phyloP scores from a whole-genome alignment of 208 protist genomes.

The Phytomonas sp. region DNA sequence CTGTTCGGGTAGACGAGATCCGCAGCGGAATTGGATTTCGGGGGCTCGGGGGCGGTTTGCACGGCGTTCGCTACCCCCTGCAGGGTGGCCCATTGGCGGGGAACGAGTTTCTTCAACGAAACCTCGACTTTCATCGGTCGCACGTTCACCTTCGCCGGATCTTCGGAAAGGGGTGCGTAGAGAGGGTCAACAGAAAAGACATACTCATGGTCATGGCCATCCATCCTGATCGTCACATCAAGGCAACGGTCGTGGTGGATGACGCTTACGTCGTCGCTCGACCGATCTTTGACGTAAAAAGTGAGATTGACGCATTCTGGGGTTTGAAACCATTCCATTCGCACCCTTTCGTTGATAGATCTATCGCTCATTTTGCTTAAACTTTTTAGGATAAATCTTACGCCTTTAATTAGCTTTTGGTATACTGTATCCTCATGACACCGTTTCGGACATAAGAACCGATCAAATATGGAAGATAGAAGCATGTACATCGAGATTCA shows the following conservation, averaged over 20 bases:
- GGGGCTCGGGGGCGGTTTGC: background rate
- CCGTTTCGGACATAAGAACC: background rate
- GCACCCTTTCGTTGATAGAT: constrained; percentile 21
- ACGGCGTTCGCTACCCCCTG: constrained; percentile 21
- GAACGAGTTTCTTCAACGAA: constrained; percentile 36
- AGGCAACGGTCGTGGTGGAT: constrained; percentile 24
- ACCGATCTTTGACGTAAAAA: constrained; percentile 81
- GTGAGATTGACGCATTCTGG: constrained; percentile 49
- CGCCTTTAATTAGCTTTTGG: background rate
- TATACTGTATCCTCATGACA: background rate
- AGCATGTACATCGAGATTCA: background rate
- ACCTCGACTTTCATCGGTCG: constrained; percentile 88
- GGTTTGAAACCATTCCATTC: constrained; percentile 90
- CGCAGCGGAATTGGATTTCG: constrained; percentile 21
- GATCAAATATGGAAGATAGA: constrained; percentile 1
- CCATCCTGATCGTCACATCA: constrained; percentile 47
- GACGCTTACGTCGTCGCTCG: constrained; percentile 45
- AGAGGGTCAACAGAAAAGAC: constrained; percentile 52
- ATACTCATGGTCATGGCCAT: constrained; percentile 59
- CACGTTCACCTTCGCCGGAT: constrained; percentile 28
- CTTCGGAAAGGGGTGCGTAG: constrained; percentile 29
- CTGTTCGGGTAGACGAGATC: constrained; percentile 79
- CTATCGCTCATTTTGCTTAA: background rate
- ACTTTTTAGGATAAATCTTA: background rate
- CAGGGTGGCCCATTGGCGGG: constrained; percentile 68